phyloP scores from a whole-genome alignment of 2,329 filamentous ascomycete genomes.

The Colletotrichum sp. region DNA sequence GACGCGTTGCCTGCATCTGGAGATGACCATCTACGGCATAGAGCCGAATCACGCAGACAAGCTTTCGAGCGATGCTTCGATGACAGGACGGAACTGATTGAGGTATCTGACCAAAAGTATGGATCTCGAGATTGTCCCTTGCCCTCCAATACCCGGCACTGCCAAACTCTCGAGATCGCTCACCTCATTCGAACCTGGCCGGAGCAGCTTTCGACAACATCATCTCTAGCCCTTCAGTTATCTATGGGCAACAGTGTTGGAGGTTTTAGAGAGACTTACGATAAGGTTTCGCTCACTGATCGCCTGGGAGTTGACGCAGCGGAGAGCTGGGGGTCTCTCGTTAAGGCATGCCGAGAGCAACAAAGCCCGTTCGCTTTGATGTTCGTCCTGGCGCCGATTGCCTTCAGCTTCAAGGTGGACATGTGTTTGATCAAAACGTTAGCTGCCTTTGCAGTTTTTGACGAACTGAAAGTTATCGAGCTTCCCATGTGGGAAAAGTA shows the following conservation, averaged over 20 bases:
- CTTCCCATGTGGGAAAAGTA: constrained; percentile 41
- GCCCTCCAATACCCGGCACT: constrained; percentile 12
- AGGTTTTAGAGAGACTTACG: constrained; percentile 36
- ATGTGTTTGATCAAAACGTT: constrained; percentile 47
- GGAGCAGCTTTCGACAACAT: constrained; percentile 14
- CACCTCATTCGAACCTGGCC: constrained; percentile 24
- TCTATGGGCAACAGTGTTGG: constrained; percentile 32
- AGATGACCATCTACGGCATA: constrained; percentile 24
- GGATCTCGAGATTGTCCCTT: constrained; percentile 19
- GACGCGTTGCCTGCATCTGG: constrained; percentile 24
- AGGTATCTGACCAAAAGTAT: constrained; percentile 13
- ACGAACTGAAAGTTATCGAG: constrained; percentile 39
- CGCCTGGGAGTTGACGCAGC: constrained; percentile 39
- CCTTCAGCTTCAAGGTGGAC: constrained; percentile 42
- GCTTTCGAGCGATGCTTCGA: constrained; percentile 24
- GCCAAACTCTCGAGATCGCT: constrained; percentile 22
- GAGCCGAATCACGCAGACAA: constrained; percentile 16
- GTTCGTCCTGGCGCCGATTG: constrained; percentile 50
- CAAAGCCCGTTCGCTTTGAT: constrained; percentile 41
- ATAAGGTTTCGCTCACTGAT: constrained; percentile 41
- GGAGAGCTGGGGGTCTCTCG: constrained; percentile 48
- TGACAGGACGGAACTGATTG: constrained; percentile 13
- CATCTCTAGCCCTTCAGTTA: constrained; percentile 14
- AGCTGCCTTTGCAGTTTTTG: constrained; percentile 46
- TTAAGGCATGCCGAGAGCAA: constrained; percentile 36